phyloP scores from a whole-genome alignment of 2,329 filamentous ascomycete species.

The Chaetomiaceae sp. region DNA sequence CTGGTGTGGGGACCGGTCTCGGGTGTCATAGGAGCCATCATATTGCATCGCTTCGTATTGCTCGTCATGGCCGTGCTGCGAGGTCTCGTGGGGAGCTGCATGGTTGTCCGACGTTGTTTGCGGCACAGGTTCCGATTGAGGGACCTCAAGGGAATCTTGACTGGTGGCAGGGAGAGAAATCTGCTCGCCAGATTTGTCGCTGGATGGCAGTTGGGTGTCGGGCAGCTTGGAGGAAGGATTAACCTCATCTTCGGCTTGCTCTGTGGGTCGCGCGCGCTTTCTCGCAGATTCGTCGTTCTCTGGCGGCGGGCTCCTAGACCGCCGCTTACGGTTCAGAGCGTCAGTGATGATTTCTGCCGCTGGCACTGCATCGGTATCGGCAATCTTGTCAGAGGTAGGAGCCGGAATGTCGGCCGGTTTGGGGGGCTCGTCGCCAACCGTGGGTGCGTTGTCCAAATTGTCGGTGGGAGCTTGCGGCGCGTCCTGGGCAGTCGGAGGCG shows the following conservation, averaged over 20 bases:
- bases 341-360: slow-evolving; percentile 24
- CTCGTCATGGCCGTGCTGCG: background rate
- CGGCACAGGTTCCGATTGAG: background rate
- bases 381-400: background rate
- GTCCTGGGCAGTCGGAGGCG: background rate
- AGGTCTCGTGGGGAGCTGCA: background rate
- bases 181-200: background rate
- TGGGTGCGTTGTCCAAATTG: too few species aligned
- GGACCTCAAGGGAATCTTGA: background rate
- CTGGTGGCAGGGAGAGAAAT: too few species aligned
- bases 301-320: slow-evolving; percentile 25
- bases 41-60: background rate
- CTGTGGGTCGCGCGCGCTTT: slow-evolving; percentile 23
- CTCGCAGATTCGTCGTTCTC: slow-evolving; percentile 22
- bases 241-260: slow-evolving; percentile 2
- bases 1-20: background rate
- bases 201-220: background rate
- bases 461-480: too few species aligned
- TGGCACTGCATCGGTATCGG: background rate
- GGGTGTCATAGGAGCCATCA: too few species aligned
- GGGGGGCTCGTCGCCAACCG: too few species aligned
- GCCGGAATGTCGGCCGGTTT: too few species aligned
- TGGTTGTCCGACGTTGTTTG: background rate
- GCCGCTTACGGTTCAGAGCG: slow-evolving; percentile 23
- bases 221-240: background rate